phyloP scores from a whole-genome alignment of 257 asterid genomes.

The Anisodus acutangulus region DNA sequence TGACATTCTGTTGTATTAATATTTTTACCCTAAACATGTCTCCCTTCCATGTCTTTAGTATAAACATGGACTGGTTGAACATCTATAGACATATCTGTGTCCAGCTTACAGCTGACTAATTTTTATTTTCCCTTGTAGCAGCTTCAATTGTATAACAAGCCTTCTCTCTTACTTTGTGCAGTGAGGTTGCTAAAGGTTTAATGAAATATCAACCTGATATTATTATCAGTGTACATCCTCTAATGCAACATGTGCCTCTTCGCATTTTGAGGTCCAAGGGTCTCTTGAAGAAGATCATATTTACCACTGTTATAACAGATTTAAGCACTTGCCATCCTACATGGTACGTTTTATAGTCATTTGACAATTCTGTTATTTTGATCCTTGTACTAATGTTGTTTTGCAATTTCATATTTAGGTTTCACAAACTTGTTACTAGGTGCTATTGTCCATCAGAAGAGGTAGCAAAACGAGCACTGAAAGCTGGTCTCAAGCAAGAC shows the following conservation, averaged over 20 bases:
- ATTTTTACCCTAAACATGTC: not conserved
- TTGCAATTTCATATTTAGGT: constrained; percentile 56
- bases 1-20: not conserved
- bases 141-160: constrained; percentile 10
- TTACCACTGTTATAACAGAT: constrained; percentile 93
- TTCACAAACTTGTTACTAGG: constrained; percentile 98
- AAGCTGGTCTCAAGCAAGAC: constrained; percentile 84
- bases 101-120: not conserved
- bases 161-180: constrained; percentile 43
- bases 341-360: constrained; percentile 59
- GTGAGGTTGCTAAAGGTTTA: constrained; percentile 96
- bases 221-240: constrained; percentile 96
- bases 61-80: not conserved
- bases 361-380: constrained; percentile 28
- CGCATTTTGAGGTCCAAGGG: constrained; percentile 93
- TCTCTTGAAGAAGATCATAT: constrained; percentile 88
- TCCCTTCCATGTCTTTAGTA: not conserved
- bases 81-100: not conserved
- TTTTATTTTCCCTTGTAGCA: not conserved
- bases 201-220: constrained; percentile 96
- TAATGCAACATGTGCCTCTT: constrained; percentile 98
- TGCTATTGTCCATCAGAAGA: constrained; percentile 97
- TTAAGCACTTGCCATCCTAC: constrained; percentile 97
- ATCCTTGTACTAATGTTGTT: constrained; percentile 30
- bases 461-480: constrained; percentile 90